These are phyloP conservation scores for Aspergillus persii DNA, from an alignment of 2,329 filamentous ascomycete genomes.

Conservation along the genomic window DNA sequence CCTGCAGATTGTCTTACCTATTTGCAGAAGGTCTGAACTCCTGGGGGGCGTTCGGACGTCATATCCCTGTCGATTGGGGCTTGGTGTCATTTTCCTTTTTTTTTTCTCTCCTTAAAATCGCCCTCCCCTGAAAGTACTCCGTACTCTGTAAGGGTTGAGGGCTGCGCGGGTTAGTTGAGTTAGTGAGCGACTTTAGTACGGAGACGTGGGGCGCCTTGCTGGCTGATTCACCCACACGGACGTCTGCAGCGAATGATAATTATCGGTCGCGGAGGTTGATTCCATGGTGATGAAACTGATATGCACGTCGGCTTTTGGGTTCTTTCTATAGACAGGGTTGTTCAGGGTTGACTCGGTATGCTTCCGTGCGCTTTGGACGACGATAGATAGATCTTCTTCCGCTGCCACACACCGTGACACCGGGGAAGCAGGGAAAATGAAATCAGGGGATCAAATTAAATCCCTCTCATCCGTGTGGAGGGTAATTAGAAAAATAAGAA, in stretches of 20 bases:
- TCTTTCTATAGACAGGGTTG: neutral
- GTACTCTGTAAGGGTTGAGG: too few species aligned
- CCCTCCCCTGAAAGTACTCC: neutral
- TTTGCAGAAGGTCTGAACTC: too few species aligned
- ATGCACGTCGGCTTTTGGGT: neutral
- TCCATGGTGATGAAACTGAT: constrained; percentile 2
- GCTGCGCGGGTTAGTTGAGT: neutral
- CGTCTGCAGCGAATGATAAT: constrained; percentile 14
- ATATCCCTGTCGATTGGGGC: neutral
- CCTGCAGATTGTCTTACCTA: too few species aligned
- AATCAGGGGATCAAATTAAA: neutral
- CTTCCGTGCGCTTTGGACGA: too few species aligned
- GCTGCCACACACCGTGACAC: neutral
- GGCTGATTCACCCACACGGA: constrained; percentile 18
- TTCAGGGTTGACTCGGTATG: too few species aligned
- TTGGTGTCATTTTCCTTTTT: neutral
- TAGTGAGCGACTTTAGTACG: constrained; percentile 1
- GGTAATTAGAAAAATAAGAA: neutral
- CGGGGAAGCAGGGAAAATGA: neutral
- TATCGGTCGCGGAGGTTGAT: constrained; percentile 2
- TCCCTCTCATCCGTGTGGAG: neutral
- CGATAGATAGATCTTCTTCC: too few species aligned
- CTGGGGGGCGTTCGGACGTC: neutral
- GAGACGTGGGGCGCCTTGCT: neutral
- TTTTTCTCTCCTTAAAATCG: neutral